phyloP scores from a whole-genome alignment of 768 basidiomycete genomes.

The Xanthoconium purpureum region DNA sequence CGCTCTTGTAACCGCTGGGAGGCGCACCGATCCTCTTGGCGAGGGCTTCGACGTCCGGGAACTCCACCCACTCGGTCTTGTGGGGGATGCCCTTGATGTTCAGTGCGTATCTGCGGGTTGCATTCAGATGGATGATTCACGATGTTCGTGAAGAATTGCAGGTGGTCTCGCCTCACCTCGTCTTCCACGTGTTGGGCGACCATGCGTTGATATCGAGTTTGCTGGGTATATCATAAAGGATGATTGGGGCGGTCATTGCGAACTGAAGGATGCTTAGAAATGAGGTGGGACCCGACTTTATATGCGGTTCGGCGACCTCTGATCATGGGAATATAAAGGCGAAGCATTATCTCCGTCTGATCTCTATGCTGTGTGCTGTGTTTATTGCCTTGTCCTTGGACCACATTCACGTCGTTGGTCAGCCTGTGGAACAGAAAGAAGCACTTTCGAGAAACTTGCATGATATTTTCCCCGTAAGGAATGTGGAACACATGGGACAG shows the following conservation, averaged over 20 bases:
- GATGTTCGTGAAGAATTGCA: neutral
- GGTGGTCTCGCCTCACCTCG: constrained; percentile 39
- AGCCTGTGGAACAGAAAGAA: neutral
- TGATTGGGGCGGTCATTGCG: constrained; percentile 29
- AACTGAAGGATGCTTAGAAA: neutral
- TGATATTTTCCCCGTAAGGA: constrained; percentile 1
- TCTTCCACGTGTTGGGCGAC: constrained; percentile 48
- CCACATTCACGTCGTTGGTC: too few species aligned
- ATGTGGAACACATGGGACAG: neutral
- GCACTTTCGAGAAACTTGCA: neutral
- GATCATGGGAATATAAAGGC: neutral
- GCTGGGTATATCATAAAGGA: constrained; percentile 47
- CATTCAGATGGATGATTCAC: neutral
- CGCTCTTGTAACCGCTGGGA: constrained; percentile 28
- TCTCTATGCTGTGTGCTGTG: too few species aligned
- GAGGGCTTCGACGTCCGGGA: constrained; percentile 37
- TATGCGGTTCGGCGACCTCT: constrained; percentile 2
- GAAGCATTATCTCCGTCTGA: too few species aligned
- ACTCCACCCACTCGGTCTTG: constrained; percentile 44
- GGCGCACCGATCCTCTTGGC: constrained; percentile 33
- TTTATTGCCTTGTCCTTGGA: too few species aligned
- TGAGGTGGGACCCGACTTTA: neutral
- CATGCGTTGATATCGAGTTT: constrained; percentile 31
- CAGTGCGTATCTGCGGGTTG: constrained; percentile 31
- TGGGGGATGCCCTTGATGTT: constrained; percentile 42